These are phyloP conservation scores for Penicillium canariense DNA, from an alignment of 495 filamentous ascomycete genomes.

Conservation along the genomic window DNA sequence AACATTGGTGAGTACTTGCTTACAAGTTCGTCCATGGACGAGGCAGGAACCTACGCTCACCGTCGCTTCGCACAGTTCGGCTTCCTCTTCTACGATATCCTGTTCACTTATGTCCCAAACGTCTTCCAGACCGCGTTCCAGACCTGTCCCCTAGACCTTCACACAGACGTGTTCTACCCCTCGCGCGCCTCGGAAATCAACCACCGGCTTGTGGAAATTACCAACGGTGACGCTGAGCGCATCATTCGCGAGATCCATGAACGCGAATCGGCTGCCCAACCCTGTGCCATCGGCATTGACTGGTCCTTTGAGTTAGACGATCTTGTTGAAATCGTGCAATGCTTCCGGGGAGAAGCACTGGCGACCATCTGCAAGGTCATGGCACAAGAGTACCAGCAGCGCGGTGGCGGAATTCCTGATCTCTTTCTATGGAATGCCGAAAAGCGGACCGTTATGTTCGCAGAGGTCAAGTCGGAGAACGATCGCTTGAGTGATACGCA, in stretches of 20 bases:
- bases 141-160: slow-evolving; percentile 87
- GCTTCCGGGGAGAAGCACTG: slow-evolving; percentile 76
- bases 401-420: slow-evolving; percentile 89
- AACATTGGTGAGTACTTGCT: slow-evolving; percentile 57
- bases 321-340: slow-evolving; percentile 74
- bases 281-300: slow-evolving; percentile 85
- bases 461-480: slow-evolving; percentile 92
- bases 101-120: slow-evolving; percentile 92
- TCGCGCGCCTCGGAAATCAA: slow-evolving; percentile 85
- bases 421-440: slow-evolving; percentile 76
- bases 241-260: slow-evolving; percentile 67
- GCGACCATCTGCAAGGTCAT: slow-evolving; percentile 86
- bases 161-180: slow-evolving; percentile 91
- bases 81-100: slow-evolving; percentile 88
- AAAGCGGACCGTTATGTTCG: slow-evolving; percentile 69
- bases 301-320: slow-evolving; percentile 86
- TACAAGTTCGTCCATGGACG: background rate
- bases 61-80: slow-evolving; percentile 53
- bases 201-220: slow-evolving; percentile 78
- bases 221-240: slow-evolving; percentile 66
- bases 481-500: slow-evolving; percentile 96
- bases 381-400: slow-evolving; percentile 87
- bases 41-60: background rate
- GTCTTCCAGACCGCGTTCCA: slow-evolving; percentile 96
- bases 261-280: slow-evolving; percentile 61